A percentile compares a stretch with the other conserved stretches of the same genome.
phyloP scores from a whole-genome alignment of 371 early-diverging fungal species.

The Mucor piriformis region DNA sequence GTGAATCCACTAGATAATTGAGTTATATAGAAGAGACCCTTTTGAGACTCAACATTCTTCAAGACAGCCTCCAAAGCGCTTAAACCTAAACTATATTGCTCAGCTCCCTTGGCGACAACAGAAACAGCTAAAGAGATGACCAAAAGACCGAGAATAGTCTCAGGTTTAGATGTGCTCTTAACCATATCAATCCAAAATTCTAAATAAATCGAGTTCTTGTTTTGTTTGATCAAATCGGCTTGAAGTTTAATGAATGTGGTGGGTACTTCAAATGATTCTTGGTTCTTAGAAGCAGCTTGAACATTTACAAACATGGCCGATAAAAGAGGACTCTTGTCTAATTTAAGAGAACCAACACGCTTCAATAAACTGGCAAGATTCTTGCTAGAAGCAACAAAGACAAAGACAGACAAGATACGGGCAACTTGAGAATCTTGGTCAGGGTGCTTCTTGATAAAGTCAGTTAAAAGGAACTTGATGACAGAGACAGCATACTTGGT shows the following conservation, averaged over 20 bases:
- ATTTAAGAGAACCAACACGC: neutral
- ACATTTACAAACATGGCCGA: slow-evolving; percentile 21
- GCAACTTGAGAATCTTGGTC: slow-evolving; percentile 25
- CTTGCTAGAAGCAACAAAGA: slow-evolving; percentile 30
- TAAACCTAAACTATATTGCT: slow-evolving; percentile 13
- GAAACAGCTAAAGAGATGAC: slow-evolving; percentile 30
- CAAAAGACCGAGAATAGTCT: slow-evolving; percentile 36
- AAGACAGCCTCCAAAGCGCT: slow-evolving; percentile 11
- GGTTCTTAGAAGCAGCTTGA: slow-evolving; percentile 10
- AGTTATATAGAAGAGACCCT: slow-evolving; percentile 15
- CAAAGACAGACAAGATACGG: slow-evolving; percentile 34
- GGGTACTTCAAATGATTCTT: slow-evolving; percentile 19
- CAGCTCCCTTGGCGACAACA: slow-evolving; percentile 12
- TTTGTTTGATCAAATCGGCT: slow-evolving; percentile 31
- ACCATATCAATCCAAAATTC: slow-evolving; percentile 38
- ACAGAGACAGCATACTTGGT: slow-evolving; percentile 28
- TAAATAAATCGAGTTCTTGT: slow-evolving; percentile 3
- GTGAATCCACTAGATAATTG: slow-evolving; percentile 8
- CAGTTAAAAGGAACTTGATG: slow-evolving; percentile 36
- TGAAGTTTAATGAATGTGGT: slow-evolving; percentile 35
- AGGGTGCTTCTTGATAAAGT: slow-evolving; percentile 32
- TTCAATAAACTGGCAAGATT: slow-evolving; percentile 21
- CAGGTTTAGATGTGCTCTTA: slow-evolving; percentile 13
- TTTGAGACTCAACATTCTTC: neutral
- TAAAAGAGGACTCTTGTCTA: slow-evolving; percentile 15